Evolutionary conservation across 2,329 filamentous ascomycete genomes (phyloP).

Genomic region (Myriosclerotinia scirpicola): DNA sequence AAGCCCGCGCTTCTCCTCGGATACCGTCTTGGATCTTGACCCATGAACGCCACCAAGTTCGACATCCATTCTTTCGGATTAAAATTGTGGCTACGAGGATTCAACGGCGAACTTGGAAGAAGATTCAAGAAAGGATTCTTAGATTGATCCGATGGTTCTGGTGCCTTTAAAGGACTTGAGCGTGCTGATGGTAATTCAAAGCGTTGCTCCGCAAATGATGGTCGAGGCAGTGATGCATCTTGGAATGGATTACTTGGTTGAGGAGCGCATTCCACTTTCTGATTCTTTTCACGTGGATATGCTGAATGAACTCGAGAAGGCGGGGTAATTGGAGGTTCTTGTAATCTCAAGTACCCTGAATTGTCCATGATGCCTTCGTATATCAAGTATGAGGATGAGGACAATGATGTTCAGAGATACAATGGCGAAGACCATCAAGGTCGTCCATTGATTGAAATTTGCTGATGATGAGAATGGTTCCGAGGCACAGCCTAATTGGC

Average conservation of each 20-base stretch:
- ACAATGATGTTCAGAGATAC: not conserved
- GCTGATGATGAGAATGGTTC: no score
- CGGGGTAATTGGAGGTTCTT: conserved; percentile 16
- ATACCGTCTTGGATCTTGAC: conserved; percentile 48
- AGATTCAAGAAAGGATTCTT: conserved; percentile 26
- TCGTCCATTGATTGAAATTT: no score
- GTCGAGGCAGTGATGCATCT: not conserved
- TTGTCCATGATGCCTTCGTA: conserved; percentile 12
- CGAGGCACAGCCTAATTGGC: no score
- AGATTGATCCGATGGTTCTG: not conserved
- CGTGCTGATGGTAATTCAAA: conserved; percentile 10
- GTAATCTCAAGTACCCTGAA: conserved; percentile 19
- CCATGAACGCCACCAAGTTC: conserved; percentile 26
- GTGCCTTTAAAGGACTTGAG: not conserved
- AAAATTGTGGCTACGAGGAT: conserved; percentile 53
- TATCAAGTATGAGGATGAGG: not conserved
- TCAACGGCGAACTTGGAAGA: conserved; percentile 40
- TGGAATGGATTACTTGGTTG: conserved; percentile 1
- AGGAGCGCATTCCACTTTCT: conserved; percentile 22
- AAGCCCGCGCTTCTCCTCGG: conserved; percentile 58
- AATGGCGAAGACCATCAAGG: not conserved
- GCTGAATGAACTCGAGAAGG: conserved; percentile 22
- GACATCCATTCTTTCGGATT: conserved; percentile 52
- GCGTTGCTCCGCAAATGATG: conserved; percentile 8
- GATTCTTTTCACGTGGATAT: conserved; percentile 23